Base-by-base conservation (phyloP, 164 flowering plant species). In the Aristolochia contorta region DNA sequence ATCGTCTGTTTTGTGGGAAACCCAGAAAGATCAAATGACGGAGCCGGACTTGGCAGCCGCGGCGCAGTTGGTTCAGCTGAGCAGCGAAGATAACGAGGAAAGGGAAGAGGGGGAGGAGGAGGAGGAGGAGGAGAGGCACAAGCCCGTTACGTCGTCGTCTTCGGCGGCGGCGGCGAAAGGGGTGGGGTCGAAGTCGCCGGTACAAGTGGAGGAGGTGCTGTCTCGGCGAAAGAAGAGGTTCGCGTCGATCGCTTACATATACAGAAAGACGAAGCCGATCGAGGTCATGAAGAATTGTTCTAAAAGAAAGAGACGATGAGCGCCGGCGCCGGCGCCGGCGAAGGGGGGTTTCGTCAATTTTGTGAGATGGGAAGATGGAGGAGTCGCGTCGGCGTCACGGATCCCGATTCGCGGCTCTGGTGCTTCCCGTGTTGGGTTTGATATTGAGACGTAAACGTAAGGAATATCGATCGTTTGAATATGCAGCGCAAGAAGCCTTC, bases 1-100 rank as follows among this genome's bases (percentile, higher is more conserved):
- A 33, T 54, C 67, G 3, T 12, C 21, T n/a, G 32, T 52, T 53
- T 25, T 60, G 9, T 19, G n/a, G 2, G 47, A 22, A 49, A 21
- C 49, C 51, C 52, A 47, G 20, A 53, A 63, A 41, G 20, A 6
- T 3, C n/a, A n/a, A n/a, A 30, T 62, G 20, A 68, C 62, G 8
- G 70, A 71, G 14, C 43, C 56, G 48, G 76, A 67, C 3, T 27
- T 71, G 68, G 76, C 62, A 68, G 78, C 61, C 2, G 79, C 75
- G 30, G 80, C 77, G 16, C 64, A 72, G 45, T 74, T 67, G 62
- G 72, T 79, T 58, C 82, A 79, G 32, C 75, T 79, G 27, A 76
- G 80, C 72, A 66, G 73, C 50, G 77, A 74, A 15, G 78, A 70
- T 6, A 60, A 51, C 15, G 60, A 55, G 12, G 63, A 55, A 30